Conservation (phyloP, 805 yeast species). For the Maudiozyma bulderi region DNA sequence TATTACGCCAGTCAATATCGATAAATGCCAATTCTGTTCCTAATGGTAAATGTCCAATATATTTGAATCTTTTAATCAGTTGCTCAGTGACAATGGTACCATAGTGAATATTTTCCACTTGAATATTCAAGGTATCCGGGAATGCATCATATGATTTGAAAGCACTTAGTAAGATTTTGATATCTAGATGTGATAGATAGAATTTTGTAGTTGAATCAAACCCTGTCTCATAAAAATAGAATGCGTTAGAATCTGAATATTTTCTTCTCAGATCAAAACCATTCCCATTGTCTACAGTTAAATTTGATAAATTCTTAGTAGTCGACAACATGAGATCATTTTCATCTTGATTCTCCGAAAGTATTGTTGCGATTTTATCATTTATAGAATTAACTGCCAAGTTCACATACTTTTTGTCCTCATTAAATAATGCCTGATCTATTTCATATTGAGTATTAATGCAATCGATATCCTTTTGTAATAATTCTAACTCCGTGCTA, state of each 20-base stretch:
- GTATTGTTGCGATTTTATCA: conserved; percentile 33
- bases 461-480: conserved; percentile 47
- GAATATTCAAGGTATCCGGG: conserved; percentile 55
- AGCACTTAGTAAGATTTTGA: conserved; percentile 55
- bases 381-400: conserved; percentile 51
- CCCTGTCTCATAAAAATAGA: conserved; percentile 69
- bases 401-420: conserved; percentile 43
- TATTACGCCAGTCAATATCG: conserved; percentile 75
- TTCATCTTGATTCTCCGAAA: conserved; percentile 10
- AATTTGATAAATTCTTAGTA: conserved; percentile 7
- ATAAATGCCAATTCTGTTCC: conserved; percentile 79
- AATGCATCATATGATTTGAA: conserved; percentile 55
- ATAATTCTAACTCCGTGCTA: conserved; percentile 43
- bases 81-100: conserved; percentile 57
- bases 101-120: conserved; percentile 59
- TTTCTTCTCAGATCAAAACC: conserved; percentile 6
- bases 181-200: conserved; percentile 71
- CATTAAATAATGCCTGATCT: conserved; percentile 53
- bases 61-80: conserved; percentile 53
- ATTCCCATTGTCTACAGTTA: not conserved
- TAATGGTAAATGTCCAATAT: conserved; percentile 68
- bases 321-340: conserved; percentile 4
- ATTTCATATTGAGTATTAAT: conserved; percentile 43
- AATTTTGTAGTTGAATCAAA: conserved; percentile 57
- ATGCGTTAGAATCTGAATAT: conserved; percentile 38